Evolutionary conservation across 2,329 filamentous ascomycete genomes (phyloP), one percentile per base, ranked within the genome.

Genomic region (Xylariaceae sp.): DNA sequence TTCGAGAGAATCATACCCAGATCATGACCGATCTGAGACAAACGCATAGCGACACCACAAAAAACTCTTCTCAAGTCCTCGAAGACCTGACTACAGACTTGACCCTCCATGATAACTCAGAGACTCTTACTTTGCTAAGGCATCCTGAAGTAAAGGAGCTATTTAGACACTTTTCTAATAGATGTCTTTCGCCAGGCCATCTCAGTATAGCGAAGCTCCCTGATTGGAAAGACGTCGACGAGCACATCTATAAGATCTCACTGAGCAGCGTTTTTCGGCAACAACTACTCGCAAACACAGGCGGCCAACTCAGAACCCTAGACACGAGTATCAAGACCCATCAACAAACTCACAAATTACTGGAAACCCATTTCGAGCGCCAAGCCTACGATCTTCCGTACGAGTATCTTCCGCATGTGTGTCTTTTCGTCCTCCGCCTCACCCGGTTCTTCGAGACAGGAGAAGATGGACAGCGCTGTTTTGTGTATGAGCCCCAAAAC

Each of bases 201-300:
- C 21, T 1, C 12, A 10, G 5, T 3, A 23, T 25, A 12, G 25
- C 21, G 12, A 1, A 12, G 5, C 16, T 49, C 11, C 47, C 47
- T 4, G 33, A 44, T 21, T 49, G 47, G 47, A 46, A 47, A 14
- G 44, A 37, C 4, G 44, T 49, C 2, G 47, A 49, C 23, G 40
- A 19, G 19, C 47, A 22, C 14, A 7, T 45, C 4, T 44, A 44
- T 25, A 42, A 44, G n/a, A 14, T 40, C 25, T 25, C 23, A 21
- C 29, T 49, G 4, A 33, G 36, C 2, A 6, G 23, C 5, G 44
- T 40, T 16, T 45, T 46, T 32, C 32, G 42, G 11, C 38, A 25
- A 34, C 22, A 20, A 5, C 6, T 39, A 22, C 22, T 14, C 12
- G 10, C 25, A 29, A 20, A 12, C 14, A 22, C 27, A 16, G 20